A percentile compares a stretch with the other conserved stretches of the same genome.
phyloP scores from a whole-genome alignment of 2,329 filamentous ascomycete genomes.

The Elsinoe fawcettii region DNA sequence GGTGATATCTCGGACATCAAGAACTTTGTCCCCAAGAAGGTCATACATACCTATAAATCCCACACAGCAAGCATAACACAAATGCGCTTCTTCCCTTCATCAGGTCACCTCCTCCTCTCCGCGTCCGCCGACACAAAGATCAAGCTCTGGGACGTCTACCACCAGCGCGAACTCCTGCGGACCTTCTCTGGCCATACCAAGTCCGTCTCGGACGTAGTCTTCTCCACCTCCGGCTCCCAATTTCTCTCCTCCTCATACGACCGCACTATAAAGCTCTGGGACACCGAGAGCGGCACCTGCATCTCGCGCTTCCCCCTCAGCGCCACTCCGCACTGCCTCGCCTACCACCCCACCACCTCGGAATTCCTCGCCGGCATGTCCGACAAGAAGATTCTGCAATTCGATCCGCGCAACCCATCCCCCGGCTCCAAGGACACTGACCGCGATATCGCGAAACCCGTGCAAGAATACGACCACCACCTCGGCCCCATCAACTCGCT shows the following conservation, averaged over 20 bases:
- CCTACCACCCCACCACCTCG: conserved; percentile 82
- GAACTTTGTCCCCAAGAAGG: conserved; percentile 92
- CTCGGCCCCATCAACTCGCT: conserved; percentile 97
- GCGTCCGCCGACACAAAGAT: conserved; percentile 85
- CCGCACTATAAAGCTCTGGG: conserved; percentile 66
- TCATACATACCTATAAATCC: conserved; percentile 80
- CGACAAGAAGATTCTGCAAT: conserved; percentile 98
- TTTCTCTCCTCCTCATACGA: conserved; percentile 93
- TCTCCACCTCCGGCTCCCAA: conserved; percentile 71
- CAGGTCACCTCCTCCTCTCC: conserved; percentile 81
- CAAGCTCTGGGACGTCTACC: conserved; percentile 92
- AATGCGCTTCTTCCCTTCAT: conserved; percentile 78
- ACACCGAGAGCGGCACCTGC: conserved; percentile 89
- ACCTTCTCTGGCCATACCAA: conserved; percentile 90
- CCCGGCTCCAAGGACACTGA: conserved; percentile 4
- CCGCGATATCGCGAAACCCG: conserved; percentile 47
- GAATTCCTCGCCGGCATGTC: conserved; percentile 96
- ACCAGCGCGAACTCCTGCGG: conserved; percentile 76
- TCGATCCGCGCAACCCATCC: conserved; percentile 70
- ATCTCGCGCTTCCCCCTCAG: conserved; percentile 83
- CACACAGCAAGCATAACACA: conserved; percentile 75
- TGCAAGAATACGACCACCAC: conserved; percentile 98
- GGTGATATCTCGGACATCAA: conserved; percentile 74
- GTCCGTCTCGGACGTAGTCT: conserved; percentile 80
- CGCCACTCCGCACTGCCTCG: conserved; percentile 89